Evolutionary conservation across 78 protist species (phyloP), one percentile per base, ranked within the genome.

Genomic region (Dictyostelium intermedium): DNA sequence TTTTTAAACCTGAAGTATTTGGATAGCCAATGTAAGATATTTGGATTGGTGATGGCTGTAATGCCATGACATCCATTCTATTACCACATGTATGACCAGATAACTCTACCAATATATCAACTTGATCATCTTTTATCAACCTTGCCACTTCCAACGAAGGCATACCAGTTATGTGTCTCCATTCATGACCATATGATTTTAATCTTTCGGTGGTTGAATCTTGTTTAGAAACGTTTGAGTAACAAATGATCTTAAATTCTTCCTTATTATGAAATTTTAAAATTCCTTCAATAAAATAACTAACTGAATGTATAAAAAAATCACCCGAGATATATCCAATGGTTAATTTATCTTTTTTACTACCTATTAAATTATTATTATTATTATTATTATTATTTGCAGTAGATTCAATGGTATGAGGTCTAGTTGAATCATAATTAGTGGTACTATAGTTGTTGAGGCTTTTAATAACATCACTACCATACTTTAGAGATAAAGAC

Each of bases 261-360:
- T 82, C 60, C 25, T 25, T 39, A 72, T 87, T 76, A 74, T 96
- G 97, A 20, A 41, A 41, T 82, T 80, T 37, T n/a, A 96, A n/a
- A 32, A 87, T 66, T n/a, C 84, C 84, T 27, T 96, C 95, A 50
- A 96, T 96, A 39, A 96, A 96, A 60, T 96, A 92, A 76, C 96
- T 91, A 25, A 96, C 96, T 32, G 97, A 92, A 63, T 97, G 98
- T 37, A 41, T 95, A 76, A 83, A 83, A 50, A 96, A 96, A 63
- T 95, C 97, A 56, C 97, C 95, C 20, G 97, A 95, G 27, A 97
- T 69, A 84, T 97, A 97, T 5, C 98, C 97, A 25, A 96, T 79
- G 13, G 23, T 84, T 63, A 69, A 18, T 30, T 45, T 69, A 1
- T 84, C 37, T 61, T 84, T 34, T 30, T 45, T 10, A 25, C 37